Evolutionary conservation across 768 basidiomycete species (phyloP), one percentile per base, ranked within the genome.

Genomic region (Clavulina sp.): DNA sequence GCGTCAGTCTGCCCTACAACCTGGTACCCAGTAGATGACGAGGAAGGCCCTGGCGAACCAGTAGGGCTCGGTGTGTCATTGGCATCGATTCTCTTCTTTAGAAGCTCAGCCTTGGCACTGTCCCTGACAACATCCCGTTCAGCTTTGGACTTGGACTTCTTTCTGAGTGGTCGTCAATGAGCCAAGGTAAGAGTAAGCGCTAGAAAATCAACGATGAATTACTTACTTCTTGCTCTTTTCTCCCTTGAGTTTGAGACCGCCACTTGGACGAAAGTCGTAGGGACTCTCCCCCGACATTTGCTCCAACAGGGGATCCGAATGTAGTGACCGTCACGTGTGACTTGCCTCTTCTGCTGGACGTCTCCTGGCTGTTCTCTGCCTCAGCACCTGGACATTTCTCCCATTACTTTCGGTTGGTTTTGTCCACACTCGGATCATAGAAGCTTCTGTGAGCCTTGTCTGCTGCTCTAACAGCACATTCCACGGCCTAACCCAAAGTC

Each of bases 171-270:
- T n/a, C n/a, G n/a, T n/a, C n/a, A n/a, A n/a, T n/a, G n/a, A n/a
- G n/a, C 18, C n/a, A 30, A 36, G 6, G 19, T n/a, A 23, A 32
- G 21, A 24, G 31, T 18, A 28, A 47, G 18, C 18, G n/a, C 13
- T 50, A 28, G 55, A 41, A 13, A 30, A 13, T 19, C 34, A 5
- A 56, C 24, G 31, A 5, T 9, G 29, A 36, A 40, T 6, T 21
- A 54, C 26, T 53, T 57, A 86, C 87, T 88, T 89, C 66, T 89
- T 89, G 2, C 84, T 82, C 52, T 83, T 70, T 31, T 81, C 80
- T 32, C 75, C 78, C 69, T 89, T 92, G 61, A 92, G 73, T 65
- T 88, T 92, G 63, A 92, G 81, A 58, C 84, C 79, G 62, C 88
- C 87, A 46, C 85, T 83, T 51, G 84, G 80, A 63, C 79, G 78